Percentiles rank a stretch among this genome's conserved stretches.
Conservation (phyloP, 805 yeast species). For the Maudiozyma turicensis region DNA sequence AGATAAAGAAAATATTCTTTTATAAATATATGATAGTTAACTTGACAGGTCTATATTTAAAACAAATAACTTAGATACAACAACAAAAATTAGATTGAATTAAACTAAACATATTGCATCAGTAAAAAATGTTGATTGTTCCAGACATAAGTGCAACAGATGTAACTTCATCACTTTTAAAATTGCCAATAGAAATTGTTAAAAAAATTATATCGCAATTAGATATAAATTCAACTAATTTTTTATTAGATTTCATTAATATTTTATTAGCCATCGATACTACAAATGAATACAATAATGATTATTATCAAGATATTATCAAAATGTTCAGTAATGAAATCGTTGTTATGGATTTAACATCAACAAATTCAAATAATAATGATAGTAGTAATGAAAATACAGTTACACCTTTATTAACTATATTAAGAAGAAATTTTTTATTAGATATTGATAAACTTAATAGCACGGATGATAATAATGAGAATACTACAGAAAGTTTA, state of each 20-base stretch:
- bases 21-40: too few relatives aligned
- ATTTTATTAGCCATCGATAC: slow-evolving; percentile 4
- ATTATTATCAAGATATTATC: slow-evolving; percentile 1
- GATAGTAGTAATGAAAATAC: neutral
- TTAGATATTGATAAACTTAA: neutral
- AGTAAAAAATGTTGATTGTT: too few relatives aligned
- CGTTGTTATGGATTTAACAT: neutral
- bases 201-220: slow-evolving; percentile 7
- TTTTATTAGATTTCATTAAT: slow-evolving; percentile 8
- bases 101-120: too few relatives aligned
- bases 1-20: too few relatives aligned
- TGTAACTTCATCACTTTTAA: neutral
- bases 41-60: too few relatives aligned
- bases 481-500: neutral
- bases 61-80: too few relatives aligned
- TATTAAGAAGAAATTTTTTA: neutral
- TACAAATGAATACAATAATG: neutral
- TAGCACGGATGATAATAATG: neutral
- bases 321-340: neutral
- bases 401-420: neutral
- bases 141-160: neutral
- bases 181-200: slow-evolving; percentile 6
- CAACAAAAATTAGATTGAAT: too few relatives aligned
- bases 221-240: slow-evolving; percentile 3
- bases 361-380: neutral